These are phyloP conservation scores for Aspergillus glaucus DNA, from an alignment of 2,329 filamentous ascomycete species.

Conservation along the genomic window DNA sequence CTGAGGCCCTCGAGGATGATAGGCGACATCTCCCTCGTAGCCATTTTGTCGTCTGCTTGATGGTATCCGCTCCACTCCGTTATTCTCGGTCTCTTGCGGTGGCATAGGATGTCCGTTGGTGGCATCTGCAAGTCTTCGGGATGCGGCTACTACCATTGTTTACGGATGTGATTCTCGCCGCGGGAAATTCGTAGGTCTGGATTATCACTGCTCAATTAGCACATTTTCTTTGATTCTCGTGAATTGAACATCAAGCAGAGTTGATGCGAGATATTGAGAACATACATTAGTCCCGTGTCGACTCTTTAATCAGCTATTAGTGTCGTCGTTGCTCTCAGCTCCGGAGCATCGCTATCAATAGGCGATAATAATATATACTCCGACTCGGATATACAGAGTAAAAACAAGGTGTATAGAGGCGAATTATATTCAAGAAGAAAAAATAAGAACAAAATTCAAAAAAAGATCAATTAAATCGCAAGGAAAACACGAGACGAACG, in stretches of 20 bases:
- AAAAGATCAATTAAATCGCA: not conserved
- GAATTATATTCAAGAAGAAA: constrained; percentile 1
- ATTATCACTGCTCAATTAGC: not conserved
- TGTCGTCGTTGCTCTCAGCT: no score
- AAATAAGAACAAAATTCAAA: not conserved
- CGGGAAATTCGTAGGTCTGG: not conserved
- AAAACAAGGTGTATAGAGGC: not conserved
- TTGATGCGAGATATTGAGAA: no score
- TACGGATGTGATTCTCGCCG: not conserved
- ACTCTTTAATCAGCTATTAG: no score
- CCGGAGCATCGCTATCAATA: not conserved
- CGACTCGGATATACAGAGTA: not conserved
- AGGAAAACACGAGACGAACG: not conserved
- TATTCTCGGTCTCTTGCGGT: constrained; percentile 8
- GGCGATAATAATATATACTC: not conserved
- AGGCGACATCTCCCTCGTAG: constrained; percentile 9
- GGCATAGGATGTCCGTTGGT: constrained; percentile 8
- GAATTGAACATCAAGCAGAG: no score
- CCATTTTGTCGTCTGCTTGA: constrained; percentile 14
- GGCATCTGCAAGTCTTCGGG: constrained; percentile 4
- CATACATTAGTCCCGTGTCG: no score
- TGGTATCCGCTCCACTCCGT: constrained; percentile 14
- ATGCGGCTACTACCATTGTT: constrained; percentile 13
- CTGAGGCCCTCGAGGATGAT: constrained; percentile 41
- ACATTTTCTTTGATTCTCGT: not conserved